phyloP scores from a whole-genome alignment of 345 rosid genomes.

The Euphorbia lathyris region DNA sequence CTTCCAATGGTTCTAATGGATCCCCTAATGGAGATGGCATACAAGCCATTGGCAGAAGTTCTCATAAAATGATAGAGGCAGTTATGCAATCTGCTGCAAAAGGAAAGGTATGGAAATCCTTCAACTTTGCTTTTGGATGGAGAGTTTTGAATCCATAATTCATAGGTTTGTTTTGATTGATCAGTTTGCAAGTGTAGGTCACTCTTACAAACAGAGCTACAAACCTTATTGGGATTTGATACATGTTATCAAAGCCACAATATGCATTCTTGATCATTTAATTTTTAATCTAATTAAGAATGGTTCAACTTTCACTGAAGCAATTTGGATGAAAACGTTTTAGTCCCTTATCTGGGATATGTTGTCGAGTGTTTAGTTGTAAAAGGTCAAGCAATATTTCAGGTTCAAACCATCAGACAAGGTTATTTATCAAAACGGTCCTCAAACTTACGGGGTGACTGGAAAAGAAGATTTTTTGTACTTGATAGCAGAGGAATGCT shows the following conservation, averaged over 20 bases:
- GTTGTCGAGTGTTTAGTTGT: conserved; percentile 11
- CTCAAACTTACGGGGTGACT: conserved; percentile 94
- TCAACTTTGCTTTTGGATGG: conserved; percentile 7
- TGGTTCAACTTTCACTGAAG: background rate
- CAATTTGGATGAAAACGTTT: background rate
- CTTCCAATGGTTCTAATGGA: conserved; percentile 80
- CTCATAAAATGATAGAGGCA: conserved; percentile 98
- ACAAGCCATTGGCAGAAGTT: conserved; percentile 93
- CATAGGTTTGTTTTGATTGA: background rate
- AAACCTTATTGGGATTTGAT: background rate
- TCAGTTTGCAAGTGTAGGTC: background rate
- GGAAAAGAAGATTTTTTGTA: conserved; percentile 99
- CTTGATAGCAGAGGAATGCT: conserved; percentile 99
- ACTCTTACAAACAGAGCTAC: background rate
- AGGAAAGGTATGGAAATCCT: conserved; percentile 68
- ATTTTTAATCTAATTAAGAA: background rate
- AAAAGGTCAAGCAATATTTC: conserved; percentile 19
- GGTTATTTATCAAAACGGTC: conserved; percentile 98
- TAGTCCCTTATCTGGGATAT: background rate
- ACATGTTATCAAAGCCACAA: background rate
- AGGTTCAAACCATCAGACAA: conserved; percentile 98
- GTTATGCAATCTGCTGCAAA: conserved; percentile 97
- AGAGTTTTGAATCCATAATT: background rate
- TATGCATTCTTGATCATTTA: background rate
- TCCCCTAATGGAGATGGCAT: conserved; percentile 98